Evolutionary conservation across 306 rosid genomes (phyloP).

Genomic region (Cucurbita argyrosperma): DNA sequence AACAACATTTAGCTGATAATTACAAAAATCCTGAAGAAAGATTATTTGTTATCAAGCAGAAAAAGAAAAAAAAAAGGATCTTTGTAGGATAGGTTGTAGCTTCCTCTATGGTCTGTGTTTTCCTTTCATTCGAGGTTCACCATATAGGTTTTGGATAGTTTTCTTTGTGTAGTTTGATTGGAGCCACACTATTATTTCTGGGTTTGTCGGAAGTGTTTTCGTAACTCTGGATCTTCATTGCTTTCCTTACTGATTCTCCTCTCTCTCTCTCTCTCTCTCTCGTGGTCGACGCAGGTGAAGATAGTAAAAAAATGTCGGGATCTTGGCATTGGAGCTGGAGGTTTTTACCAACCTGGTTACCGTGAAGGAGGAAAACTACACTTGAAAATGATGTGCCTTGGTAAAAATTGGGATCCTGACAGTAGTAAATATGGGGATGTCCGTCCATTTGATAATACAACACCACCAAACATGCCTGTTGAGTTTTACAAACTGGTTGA

Average conservation of each 20-base stretch:
- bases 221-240: not conserved
- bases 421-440: constrained; percentile 22
- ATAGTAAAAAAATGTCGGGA: constrained; percentile 38
- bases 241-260: not conserved
- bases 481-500: constrained; percentile 26
- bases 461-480: constrained; percentile 38
- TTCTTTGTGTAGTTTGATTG: not conserved
- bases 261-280: not conserved
- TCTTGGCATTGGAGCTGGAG: constrained; percentile 50
- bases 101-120: not conserved
- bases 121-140: not conserved
- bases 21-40: not conserved
- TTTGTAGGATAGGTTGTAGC: not conserved
- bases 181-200: not conserved
- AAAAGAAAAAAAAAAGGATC: not conserved
- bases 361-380: constrained; percentile 35
- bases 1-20: not conserved
- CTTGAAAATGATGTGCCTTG: constrained; percentile 84
- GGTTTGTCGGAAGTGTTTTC: not conserved
- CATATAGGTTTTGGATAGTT: not conserved
- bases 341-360: constrained; percentile 78
- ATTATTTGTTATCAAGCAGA: not conserved
- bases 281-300: constrained; percentile 8
- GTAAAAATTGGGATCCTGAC: constrained; percentile 76
- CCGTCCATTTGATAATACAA: constrained; percentile 34